Conservation (phyloP, 2,329 filamentous ascomycete species). For the Trichoderma gracile region DNA sequence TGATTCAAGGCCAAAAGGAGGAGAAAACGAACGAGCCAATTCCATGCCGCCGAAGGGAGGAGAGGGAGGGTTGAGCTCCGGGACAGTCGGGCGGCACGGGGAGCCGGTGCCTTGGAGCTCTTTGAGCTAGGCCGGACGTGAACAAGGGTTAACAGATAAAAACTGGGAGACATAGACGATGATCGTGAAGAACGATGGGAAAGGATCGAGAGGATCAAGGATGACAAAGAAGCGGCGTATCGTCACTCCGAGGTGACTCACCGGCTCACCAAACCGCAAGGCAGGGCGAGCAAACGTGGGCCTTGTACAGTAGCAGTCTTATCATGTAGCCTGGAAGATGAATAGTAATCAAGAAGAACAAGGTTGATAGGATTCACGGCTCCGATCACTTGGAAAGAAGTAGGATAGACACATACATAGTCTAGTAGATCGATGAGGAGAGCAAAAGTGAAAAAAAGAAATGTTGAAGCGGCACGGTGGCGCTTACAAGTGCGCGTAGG, state of each 20-base stretch:
- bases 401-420: too few relatives aligned
- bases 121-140: background rate
- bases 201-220: background rate
- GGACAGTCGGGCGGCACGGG: slow-evolving; percentile 4
- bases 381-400: too few relatives aligned
- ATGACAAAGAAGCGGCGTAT: slow-evolving; percentile 18
- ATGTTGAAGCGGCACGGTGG: background rate
- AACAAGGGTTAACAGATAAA: background rate
- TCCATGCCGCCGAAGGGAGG: background rate
- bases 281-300: slow-evolving; percentile 10
- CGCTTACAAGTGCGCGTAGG: background rate
- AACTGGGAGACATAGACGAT: too few relatives aligned
- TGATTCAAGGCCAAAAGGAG: too few relatives aligned
- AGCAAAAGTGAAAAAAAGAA: background rate
- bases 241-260: slow-evolving; percentile 20
- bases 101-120: background rate
- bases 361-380: too few relatives aligned
- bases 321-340: too few relatives aligned
- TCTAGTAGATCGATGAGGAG: background rate
- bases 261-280: background rate
- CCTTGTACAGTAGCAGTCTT: too few relatives aligned
- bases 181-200: too few relatives aligned
- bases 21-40: background rate
- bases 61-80: background rate
- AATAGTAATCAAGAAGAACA: slow-evolving; percentile 2